A percentile compares a stretch with the other conserved stretches of the same genome.
Evolutionary conservation across 768 basidiomycete genomes (phyloP).

Genomic region (Punctularia strigosozonata): DNA sequence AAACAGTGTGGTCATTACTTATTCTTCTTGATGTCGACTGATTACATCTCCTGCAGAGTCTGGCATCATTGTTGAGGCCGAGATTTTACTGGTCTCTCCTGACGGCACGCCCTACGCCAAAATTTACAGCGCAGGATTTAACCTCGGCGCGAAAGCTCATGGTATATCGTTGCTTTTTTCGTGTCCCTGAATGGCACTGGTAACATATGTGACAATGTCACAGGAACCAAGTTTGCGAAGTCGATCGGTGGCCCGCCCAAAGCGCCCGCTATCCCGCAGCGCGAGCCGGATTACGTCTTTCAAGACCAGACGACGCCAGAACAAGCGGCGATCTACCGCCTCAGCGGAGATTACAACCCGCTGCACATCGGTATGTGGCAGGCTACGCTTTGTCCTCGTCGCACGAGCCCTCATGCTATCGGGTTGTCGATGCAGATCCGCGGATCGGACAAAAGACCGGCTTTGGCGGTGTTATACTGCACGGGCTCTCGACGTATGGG

Average conservation of each 20-base stretch:
- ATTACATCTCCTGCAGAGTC: slow-evolving; percentile 33
- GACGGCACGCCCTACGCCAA: slow-evolving; percentile 33
- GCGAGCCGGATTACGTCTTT: slow-evolving; percentile 28
- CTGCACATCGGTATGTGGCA: slow-evolving; percentile 30
- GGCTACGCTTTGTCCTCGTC: background rate
- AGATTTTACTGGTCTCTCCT: slow-evolving; percentile 52
- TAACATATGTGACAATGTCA: too few relatives aligned
- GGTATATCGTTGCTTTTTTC: too few relatives aligned
- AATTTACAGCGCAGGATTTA: slow-evolving; percentile 30
- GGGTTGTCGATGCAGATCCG: slow-evolving; percentile 39
- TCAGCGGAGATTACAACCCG: slow-evolving; percentile 41
- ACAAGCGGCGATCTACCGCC: slow-evolving; percentile 34
- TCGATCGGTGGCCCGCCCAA: slow-evolving; percentile 23
- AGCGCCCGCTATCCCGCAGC: slow-evolving; percentile 23
- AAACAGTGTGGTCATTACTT: slow-evolving; percentile 47
- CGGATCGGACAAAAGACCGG: slow-evolving; percentile 57
- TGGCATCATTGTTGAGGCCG: slow-evolving; percentile 60
- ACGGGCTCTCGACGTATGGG: slow-evolving; percentile 74
- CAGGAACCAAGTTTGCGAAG: slow-evolving; percentile 27
- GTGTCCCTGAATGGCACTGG: too few relatives aligned
- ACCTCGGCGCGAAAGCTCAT: slow-evolving; percentile 30
- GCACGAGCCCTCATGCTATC: background rate
- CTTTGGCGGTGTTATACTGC: slow-evolving; percentile 78
- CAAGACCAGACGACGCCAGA: slow-evolving; percentile 26
- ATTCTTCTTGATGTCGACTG: background rate